Evolutionary conservation across 345 rosid species (phyloP).

Genomic region (Aquilaria sinensis): DNA sequence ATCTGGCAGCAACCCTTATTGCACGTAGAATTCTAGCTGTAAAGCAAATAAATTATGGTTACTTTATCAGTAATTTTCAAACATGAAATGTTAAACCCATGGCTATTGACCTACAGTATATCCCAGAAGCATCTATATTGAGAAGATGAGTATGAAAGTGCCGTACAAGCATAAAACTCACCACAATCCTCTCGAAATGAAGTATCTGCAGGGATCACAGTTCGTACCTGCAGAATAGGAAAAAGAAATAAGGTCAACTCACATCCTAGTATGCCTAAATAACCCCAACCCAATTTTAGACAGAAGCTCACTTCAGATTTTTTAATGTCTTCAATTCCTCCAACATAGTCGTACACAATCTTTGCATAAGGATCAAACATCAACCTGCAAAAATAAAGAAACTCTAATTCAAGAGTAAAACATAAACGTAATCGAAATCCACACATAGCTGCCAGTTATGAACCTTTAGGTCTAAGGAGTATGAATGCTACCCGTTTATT

Average conservation of each 20-base stretch:
- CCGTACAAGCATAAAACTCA: conserved; percentile 18
- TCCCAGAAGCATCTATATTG: not conserved
- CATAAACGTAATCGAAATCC: not conserved
- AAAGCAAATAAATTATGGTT: conserved; percentile 18
- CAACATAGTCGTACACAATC: conserved; percentile 77
- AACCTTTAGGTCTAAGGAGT: conserved; percentile 8
- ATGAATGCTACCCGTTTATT: conserved; percentile 63
- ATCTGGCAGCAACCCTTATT: conserved; percentile 62
- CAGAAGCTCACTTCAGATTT: conserved; percentile 91
- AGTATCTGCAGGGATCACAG: conserved; percentile 49
- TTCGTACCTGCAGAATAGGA: conserved; percentile 41
- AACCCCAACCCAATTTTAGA: conserved; percentile 25
- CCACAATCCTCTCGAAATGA: conserved; percentile 79
- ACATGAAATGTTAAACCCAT: not conserved
- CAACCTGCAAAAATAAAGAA: conserved; percentile 43
- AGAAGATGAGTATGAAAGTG: conserved; percentile 1
- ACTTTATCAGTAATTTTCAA: conserved; percentile 2
- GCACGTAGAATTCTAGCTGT: conserved; percentile 85
- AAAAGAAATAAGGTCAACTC: conserved; percentile 14
- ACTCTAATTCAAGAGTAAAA: conserved; percentile 1
- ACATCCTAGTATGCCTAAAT: conserved; percentile 5
- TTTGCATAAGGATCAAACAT: conserved; percentile 89
- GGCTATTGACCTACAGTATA: not conserved
- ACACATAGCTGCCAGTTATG: conserved; percentile 10
- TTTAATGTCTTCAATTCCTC: conserved; percentile 85